Base-by-base conservation (phyloP, 805 yeast genomes). In the Metschnikowia colocasiae region DNA sequence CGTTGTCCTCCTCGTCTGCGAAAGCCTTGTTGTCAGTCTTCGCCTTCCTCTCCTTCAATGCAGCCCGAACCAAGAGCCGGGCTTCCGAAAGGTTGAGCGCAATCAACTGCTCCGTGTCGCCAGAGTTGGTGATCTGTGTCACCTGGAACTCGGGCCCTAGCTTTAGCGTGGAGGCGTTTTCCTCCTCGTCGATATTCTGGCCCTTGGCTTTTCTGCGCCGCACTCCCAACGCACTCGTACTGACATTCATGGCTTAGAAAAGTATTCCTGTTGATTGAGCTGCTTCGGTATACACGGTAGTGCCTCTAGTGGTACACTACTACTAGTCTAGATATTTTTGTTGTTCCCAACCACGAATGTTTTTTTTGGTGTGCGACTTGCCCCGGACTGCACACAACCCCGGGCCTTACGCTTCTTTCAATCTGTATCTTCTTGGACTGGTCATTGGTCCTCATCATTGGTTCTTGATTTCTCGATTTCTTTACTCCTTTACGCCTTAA, bases 131-230 rank as follows among this genome's bases (percentile, higher is more conserved):
- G 31, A 83, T 68, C 63, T 91, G 97, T 29, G 78, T 80, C 44
- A 85, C 67, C 58, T 84, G 91, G 62, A 94, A 94, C 69, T 94
- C 99, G 23, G 96, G 92, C 8, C 99, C 99, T 47, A 94, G 78
- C 60, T 86, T 85, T 57, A 94, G 76, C 43, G 79, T 77, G 0
- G 96, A 82, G 0, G 98, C 95, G 60, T 94, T 95, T 62, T 92
- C 98, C 60, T 91, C 97, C 54, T 87, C 96, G 49, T 83, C 91
- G 36, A 81, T 76, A 49, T 82, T 83, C 59, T 71, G 81, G 10
- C 72, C 64, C 51, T 67, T 75, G 23, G 78, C 74, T 53, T 74
- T 75, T 66, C 96, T 80, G 71, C 95, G 82, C 62, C 89, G 80
- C 38, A 86, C 87, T 23, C 91, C 92, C 42, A 88, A 78, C 3